These are phyloP conservation scores for Heterobasidion irregulare DNA, from an alignment of 1,284 basidiomycete genomes.

Conservation along the genomic window DNA sequence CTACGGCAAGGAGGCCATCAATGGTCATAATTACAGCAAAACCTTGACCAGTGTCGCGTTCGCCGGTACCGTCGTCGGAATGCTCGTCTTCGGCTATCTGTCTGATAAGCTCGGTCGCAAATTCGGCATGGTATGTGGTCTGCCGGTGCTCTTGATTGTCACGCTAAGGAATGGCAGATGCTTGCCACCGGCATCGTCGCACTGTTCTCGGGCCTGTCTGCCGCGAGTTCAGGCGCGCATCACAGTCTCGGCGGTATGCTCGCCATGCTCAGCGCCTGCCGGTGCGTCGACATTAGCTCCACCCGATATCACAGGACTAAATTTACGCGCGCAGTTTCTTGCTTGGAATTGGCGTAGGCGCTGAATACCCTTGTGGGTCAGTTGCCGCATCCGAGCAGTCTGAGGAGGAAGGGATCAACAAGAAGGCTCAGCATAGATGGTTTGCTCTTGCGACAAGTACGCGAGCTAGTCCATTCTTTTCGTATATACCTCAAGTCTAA, in stretches of 20 bases:
- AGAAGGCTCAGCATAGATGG: constrained; percentile 78
- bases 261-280: constrained; percentile 73
- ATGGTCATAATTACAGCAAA: constrained; percentile 46
- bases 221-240: constrained; percentile 77
- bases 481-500: not conserved
- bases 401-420: constrained; percentile 71
- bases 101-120: constrained; percentile 87
- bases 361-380: constrained; percentile 87
- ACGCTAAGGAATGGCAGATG: constrained; percentile 38
- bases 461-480: constrained; percentile 16
- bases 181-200: constrained; percentile 70
- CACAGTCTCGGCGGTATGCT: constrained; percentile 65
- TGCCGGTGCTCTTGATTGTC: not conserved
- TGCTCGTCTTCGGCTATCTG: constrained; percentile 69
- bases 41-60: constrained; percentile 64
- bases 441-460: constrained; percentile 80
- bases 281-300: constrained; percentile 32
- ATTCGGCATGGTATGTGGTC: constrained; percentile 66
- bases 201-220: constrained; percentile 74
- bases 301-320: not conserved
- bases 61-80: constrained; percentile 81
- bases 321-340: constrained; percentile 44
- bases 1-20: constrained; percentile 40
- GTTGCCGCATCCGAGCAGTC: constrained; percentile 92
- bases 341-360: constrained; percentile 78